Evolutionary conservation across 2,329 filamentous ascomycete species (phyloP).

Genomic region (Hypomyces rosellus): DNA sequence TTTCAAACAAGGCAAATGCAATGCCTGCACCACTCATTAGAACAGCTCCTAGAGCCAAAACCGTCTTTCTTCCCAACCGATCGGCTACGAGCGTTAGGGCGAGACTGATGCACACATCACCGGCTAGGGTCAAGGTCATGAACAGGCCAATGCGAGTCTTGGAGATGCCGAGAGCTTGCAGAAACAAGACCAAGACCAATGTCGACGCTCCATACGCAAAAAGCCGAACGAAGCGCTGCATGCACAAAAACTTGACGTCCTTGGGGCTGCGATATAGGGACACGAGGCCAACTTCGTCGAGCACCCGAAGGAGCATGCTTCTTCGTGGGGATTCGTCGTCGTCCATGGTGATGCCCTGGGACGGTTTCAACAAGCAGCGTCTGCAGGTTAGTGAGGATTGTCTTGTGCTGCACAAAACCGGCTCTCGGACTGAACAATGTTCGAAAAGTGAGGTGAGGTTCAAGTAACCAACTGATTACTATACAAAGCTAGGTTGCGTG

Average conservation of each 20-base stretch:
- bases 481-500: too few species aligned
- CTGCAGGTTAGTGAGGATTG: too few species aligned
- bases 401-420: too few species aligned
- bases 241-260: constrained; percentile 52
- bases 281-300: constrained; percentile 22
- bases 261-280: constrained; percentile 18
- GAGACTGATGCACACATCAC: constrained; percentile 54
- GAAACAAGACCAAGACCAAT: constrained; percentile 51
- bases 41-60: constrained; percentile 47
- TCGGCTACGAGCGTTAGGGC: constrained; percentile 54
- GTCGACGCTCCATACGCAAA: constrained; percentile 57
- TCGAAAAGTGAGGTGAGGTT: too few species aligned
- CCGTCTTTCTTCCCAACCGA: constrained; percentile 45
- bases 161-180: constrained; percentile 43
- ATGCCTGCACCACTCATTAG: constrained; percentile 52
- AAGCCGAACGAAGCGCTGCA: constrained; percentile 54
- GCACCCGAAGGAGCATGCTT: constrained; percentile 1
- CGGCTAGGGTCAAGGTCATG: constrained; percentile 58
- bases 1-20: constrained; percentile 45
- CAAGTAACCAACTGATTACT: too few species aligned
- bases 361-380: too few species aligned
- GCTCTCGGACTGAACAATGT: too few species aligned
- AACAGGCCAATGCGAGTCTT: constrained; percentile 53
- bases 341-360: too few species aligned
- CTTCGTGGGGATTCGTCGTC: too few species aligned